A percentile compares a stretch with the other conserved stretches of the same genome.
These are phyloP conservation scores for Rutstroemia sp. DNA, from an alignment of 2,329 filamentous ascomycete species.

Conservation along the genomic window DNA sequence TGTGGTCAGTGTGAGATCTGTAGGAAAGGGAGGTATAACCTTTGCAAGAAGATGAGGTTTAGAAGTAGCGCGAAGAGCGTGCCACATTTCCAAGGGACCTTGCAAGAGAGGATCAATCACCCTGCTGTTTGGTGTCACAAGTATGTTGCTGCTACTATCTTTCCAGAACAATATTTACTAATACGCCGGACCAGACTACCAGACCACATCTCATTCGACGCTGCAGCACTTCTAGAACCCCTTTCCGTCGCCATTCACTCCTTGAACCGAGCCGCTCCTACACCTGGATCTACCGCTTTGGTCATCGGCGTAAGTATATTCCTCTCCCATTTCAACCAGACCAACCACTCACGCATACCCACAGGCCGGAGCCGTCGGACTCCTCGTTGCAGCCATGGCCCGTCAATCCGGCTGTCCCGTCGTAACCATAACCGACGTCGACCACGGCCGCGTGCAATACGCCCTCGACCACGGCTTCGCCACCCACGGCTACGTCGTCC, in stretches of 20 bases:
- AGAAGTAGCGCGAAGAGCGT: slow-evolving; percentile 54
- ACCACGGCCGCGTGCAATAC: slow-evolving; percentile 51
- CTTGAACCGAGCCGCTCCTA: slow-evolving; percentile 45
- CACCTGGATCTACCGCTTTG: slow-evolving; percentile 48
- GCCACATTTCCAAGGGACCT: slow-evolving; percentile 56
- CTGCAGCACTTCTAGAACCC: slow-evolving; percentile 53
- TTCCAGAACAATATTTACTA: background rate
- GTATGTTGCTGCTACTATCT: slow-evolving; percentile 31
- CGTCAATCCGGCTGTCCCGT: slow-evolving; percentile 50
- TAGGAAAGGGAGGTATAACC: slow-evolving; percentile 70
- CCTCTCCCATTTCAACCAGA: background rate
- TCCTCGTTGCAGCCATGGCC: slow-evolving; percentile 56
- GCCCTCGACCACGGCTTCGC: slow-evolving; percentile 52
- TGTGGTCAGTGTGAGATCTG: slow-evolving; percentile 87
- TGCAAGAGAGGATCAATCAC: slow-evolving; percentile 57
- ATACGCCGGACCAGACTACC: slow-evolving; percentile 39
- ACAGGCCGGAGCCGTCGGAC: slow-evolving; percentile 48
- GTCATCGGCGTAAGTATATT: slow-evolving; percentile 44
- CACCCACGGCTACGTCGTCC: slow-evolving; percentile 50
- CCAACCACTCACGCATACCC: background rate
- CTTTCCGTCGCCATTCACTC: slow-evolving; percentile 56
- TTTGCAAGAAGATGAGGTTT: slow-evolving; percentile 55
- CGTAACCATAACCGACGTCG: slow-evolving; percentile 54
- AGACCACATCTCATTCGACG: slow-evolving; percentile 49
- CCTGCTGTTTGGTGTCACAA: slow-evolving; percentile 56